Conservation (phyloP, 345 rosid species). For the Salix viminalis region DNA sequence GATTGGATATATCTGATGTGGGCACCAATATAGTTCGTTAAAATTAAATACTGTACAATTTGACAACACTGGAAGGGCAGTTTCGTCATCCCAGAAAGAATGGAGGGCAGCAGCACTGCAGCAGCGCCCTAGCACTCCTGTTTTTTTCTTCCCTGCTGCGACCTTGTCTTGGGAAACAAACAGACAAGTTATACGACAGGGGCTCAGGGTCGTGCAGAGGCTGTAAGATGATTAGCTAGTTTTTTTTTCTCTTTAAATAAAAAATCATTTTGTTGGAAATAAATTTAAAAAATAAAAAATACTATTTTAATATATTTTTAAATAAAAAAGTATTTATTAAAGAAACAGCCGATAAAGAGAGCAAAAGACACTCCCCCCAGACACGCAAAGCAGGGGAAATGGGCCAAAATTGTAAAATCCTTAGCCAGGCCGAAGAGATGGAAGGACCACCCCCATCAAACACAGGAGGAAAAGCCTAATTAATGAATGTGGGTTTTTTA, state of each 20-base stretch:
- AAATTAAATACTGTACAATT: background rate
- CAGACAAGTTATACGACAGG: background rate
- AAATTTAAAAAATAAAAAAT: too few relatives aligned
- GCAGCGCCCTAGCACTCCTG: background rate
- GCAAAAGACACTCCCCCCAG: too few relatives aligned
- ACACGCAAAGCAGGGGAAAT: too few relatives aligned
- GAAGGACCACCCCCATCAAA: too few relatives aligned
- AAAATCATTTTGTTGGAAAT: too few relatives aligned
- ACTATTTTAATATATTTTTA: too few relatives aligned
- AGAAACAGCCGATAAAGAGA: too few relatives aligned
- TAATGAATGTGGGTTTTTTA: background rate
- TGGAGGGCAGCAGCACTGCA: background rate
- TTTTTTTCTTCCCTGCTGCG: background rate
- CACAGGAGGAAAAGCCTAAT: too few relatives aligned
- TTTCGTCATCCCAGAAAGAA: background rate
- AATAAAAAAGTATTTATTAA: too few relatives aligned
- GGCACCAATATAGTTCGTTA: background rate
- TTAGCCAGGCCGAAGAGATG: too few relatives aligned
- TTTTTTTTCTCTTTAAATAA: too few relatives aligned
- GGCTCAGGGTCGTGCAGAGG: background rate
- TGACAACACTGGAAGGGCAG: background rate
- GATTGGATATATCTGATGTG: background rate
- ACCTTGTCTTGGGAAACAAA: background rate
- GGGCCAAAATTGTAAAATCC: too few relatives aligned
- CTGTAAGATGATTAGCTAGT: background rate